Evolutionary conservation across 1,284 basidiomycete genomes (phyloP).

Genomic region (Rhodotorula sp.): DNA sequence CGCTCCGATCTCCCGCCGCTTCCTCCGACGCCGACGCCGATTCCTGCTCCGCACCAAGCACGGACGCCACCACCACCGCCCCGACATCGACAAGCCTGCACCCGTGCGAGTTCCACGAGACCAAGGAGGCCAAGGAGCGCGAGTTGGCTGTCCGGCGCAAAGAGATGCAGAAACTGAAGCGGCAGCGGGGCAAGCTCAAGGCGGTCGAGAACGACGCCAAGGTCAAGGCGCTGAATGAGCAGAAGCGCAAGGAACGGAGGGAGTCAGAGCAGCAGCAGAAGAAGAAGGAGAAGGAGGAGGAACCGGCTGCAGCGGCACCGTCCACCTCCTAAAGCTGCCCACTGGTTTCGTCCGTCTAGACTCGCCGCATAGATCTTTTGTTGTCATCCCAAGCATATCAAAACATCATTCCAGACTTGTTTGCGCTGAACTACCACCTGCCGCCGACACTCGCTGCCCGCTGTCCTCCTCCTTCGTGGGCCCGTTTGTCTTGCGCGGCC

Average conservation of each 20-base stretch:
- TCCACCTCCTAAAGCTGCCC: background rate
- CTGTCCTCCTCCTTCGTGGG: background rate
- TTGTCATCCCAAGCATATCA: background rate
- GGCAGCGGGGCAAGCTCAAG: conserved; percentile 44
- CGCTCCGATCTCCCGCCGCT: background rate
- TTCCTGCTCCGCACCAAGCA: conserved; percentile 49
- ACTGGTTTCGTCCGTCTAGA: background rate
- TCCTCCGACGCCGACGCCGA: background rate
- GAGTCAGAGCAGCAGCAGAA: conserved; percentile 32
- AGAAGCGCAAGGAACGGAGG: background rate
- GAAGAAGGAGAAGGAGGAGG: background rate
- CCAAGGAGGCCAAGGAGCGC: conserved; percentile 46
- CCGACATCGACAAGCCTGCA: too few species aligned
- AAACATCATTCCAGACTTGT: conserved; percentile 5
- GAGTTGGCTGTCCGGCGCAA: conserved; percentile 49
- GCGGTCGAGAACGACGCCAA: conserved; percentile 34
- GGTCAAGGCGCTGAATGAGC: conserved; percentile 35
- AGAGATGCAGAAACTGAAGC: conserved; percentile 44
- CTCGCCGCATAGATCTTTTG: too few species aligned
- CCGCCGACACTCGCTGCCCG: conserved; percentile 1
- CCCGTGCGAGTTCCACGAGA: conserved; percentile 9
- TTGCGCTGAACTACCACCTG: background rate
- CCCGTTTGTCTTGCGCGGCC: background rate
- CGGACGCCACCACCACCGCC: conserved; percentile 48
- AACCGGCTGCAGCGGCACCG: background rate